Evolutionary conservation across 129 eudicot species (phyloP).

Genomic region (Pseudognaphalium luteoalbum): DNA sequence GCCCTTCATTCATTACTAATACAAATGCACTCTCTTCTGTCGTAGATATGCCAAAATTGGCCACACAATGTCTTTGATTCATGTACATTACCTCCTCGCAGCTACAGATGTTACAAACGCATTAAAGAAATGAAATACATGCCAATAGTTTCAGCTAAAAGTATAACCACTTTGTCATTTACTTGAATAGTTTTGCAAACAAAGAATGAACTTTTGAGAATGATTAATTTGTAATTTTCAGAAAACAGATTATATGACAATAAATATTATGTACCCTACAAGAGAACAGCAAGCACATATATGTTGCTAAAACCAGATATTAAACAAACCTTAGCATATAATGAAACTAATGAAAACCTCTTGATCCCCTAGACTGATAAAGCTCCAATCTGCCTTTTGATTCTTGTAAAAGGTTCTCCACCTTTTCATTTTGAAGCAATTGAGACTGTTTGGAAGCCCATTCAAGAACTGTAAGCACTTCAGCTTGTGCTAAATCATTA

Average conservation of each 20-base stretch:
- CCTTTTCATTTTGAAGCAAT: conserved; percentile 29
- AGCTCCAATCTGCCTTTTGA: conserved; percentile 47
- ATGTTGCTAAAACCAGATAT: conserved; percentile 2
- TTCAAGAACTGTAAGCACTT: conserved; percentile 47
- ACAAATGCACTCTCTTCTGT: too few species aligned
- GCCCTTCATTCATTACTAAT: not conserved
- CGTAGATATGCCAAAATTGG: not conserved
- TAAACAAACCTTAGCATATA: conserved; percentile 1
- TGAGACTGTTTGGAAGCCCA: conserved; percentile 47
- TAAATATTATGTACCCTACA: conserved; percentile 22
- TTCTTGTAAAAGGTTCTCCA: conserved; percentile 35
- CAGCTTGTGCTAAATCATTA: conserved; percentile 44
- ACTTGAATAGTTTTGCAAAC: not conserved
- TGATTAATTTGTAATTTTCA: conserved; percentile 9
- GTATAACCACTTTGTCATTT: not conserved
- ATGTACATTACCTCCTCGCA: not conserved
- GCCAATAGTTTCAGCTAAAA: not conserved
- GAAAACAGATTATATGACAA: conserved; percentile 5
- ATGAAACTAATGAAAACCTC: conserved; percentile 44
- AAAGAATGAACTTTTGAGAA: conserved; percentile 7
- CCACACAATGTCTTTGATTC: not conserved
- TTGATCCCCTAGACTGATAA: conserved; percentile 52
- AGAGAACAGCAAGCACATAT: conserved; percentile 14
- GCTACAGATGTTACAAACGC: not conserved
- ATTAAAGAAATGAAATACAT: not conserved